These are phyloP conservation scores for Ailanthus altissimus DNA, from an alignment of 345 rosid species.

Conservation along the genomic window DNA sequence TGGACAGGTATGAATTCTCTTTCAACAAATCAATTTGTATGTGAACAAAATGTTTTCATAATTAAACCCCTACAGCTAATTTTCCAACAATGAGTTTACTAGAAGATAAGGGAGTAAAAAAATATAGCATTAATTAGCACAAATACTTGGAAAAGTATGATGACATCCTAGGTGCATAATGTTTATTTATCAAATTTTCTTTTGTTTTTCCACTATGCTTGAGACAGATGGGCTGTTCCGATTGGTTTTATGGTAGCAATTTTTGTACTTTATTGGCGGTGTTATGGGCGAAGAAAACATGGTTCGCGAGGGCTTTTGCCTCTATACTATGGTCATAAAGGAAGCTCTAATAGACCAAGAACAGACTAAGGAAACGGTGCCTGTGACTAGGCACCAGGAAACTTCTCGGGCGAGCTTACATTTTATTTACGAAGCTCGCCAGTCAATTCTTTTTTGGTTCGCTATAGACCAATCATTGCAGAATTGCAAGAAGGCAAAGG, in stretches of 20 bases:
- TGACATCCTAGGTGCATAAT: background rate
- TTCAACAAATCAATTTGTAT: too few species aligned
- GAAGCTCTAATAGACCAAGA: conserved; percentile 63
- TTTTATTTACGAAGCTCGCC: conserved; percentile 34
- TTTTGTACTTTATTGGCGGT: conserved; percentile 75
- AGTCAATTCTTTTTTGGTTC: conserved; percentile 10
- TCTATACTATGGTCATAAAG: conserved; percentile 55
- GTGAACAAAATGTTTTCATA: too few species aligned
- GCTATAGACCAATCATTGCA: background rate
- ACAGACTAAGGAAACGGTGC: conserved; percentile 50
- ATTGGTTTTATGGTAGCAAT: conserved; percentile 48
- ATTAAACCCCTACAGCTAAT: too few species aligned
- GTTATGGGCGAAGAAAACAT: conserved; percentile 73
- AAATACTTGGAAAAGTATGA: background rate
- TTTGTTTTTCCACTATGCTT: background rate
- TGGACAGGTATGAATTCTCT: conserved; percentile 67
- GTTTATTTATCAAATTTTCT: background rate
- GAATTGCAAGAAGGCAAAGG: conserved; percentile 19
- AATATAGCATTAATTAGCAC: background rate
- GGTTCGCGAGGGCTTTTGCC: conserved; percentile 79
- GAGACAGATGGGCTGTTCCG: conserved; percentile 90
- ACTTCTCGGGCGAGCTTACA: conserved; percentile 34
- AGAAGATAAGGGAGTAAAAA: too few species aligned
- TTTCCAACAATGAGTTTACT: too few species aligned
- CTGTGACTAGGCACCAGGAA: conserved; percentile 10